Base-by-base conservation (phyloP, 768 basidiomycete species). In the Suillus cothurnatus region DNA sequence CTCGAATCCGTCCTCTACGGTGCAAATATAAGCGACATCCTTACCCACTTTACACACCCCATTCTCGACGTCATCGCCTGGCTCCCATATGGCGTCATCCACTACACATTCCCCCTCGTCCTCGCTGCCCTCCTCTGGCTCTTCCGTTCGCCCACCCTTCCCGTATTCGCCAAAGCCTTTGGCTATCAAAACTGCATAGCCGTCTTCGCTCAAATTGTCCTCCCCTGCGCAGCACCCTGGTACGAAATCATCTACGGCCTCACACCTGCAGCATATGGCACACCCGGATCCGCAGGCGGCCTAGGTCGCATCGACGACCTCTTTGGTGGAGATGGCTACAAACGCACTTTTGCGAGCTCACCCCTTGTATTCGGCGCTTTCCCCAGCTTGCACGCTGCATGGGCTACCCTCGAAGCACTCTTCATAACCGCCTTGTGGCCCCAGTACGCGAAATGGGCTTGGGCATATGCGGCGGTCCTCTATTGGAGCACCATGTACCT, bases 401-500 rank as follows among this genome's bases (percentile, higher is more conserved):
- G 88, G 74, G 93, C 93, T 2, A 97, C 96, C 5, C 86, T 98
- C 70, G 94, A 94, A 69, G 97, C 95, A 0, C 85, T 99, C 58
- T 96, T 96, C 84, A 79, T 98, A 62, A 88, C 92, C 23, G 95
- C 99, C 78, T 98, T 99, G 80, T 99, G 98, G 86, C 93, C 94
- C 0, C 83, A 84, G 66, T 83, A 82, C 38, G 81, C 86, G 1
- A 81, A 80, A 3, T 89, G 84, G 68, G 87, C 88, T 28, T 98
- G 95, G 93, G 81, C 78, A 1, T 99, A 99, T 78, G 89, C 88
- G 3, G 88, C 86, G 7, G 79, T 93, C 21, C 85, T 99, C 5
- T 99, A 97, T 76, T 99, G 97, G 97, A 90, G 93, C 12, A 98
- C 97, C 28, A 99, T 99, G 97, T 98, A 97, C 81, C 90, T 97